A percentile compares a stretch with the other conserved stretches of the same genome.
phyloP scores from a whole-genome alignment of 2,329 filamentous ascomycete genomes.

The Xylariaceae sp. region DNA sequence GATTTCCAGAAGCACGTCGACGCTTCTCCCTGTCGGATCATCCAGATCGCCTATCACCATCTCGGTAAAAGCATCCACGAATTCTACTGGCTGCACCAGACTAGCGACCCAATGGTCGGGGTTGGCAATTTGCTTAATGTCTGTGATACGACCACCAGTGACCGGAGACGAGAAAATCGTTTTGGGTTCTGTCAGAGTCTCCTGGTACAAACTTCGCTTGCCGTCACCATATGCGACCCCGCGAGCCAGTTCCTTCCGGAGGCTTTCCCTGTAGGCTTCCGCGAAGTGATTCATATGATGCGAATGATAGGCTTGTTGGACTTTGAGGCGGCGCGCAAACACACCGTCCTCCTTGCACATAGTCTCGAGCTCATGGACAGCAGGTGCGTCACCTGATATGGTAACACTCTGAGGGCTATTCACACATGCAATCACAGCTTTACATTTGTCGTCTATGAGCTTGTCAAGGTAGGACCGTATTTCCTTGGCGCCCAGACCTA shows the following conservation, averaged over 20 bases:
- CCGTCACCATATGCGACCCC: too few relatives aligned
- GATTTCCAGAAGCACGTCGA: conserved; percentile 9
- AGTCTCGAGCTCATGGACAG: conserved; percentile 8
- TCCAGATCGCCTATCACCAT: conserved; percentile 10
- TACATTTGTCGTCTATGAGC: too few relatives aligned
- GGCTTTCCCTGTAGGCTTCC: conserved; percentile 4
- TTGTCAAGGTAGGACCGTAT: conserved; percentile 7
- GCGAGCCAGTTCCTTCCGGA: neutral
- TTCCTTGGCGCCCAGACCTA: conserved; percentile 10
- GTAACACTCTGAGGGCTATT: conserved; percentile 20
- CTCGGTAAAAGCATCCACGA: conserved; percentile 19
- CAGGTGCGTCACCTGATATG: conserved; percentile 11
- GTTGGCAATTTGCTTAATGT: neutral
- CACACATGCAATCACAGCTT: conserved; percentile 11
- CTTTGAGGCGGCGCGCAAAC: conserved; percentile 15
- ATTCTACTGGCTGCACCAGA: conserved; percentile 24
- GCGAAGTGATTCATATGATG: conserved; percentile 12
- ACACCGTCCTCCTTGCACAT: conserved; percentile 4
- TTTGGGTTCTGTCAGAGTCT: neutral
- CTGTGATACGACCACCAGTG: conserved; percentile 4
- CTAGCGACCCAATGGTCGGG: conserved; percentile 16
- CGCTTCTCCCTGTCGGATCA: neutral
- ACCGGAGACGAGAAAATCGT: conserved; percentile 8
- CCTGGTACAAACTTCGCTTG: too few relatives aligned
- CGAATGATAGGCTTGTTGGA: conserved; percentile 16